Percentiles rank a stretch among this genome's conserved stretches.
These are phyloP conservation scores for Ascoidea tarda DNA, from an alignment of 805 yeast species.

Conservation along the genomic window DNA sequence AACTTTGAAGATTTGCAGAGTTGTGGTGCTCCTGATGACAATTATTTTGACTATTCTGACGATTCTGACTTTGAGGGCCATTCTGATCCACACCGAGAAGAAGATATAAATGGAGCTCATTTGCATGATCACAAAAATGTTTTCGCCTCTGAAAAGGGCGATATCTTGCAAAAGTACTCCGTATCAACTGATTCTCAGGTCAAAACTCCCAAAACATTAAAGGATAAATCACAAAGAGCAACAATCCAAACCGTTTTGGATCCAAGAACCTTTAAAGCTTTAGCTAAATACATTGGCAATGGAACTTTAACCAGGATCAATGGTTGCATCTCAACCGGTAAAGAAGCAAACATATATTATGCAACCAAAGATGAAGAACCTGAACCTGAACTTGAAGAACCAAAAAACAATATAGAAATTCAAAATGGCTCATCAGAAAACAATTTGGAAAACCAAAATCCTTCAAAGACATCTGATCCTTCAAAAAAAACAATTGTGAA, in stretches of 20 bases:
- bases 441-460: slow-evolving; percentile 2
- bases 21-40: too few relatives aligned
- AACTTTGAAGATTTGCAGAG: too few relatives aligned
- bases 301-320: slow-evolving; percentile 77
- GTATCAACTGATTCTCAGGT: slow-evolving; percentile 25
- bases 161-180: slow-evolving; percentile 46
- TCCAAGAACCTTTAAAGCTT: slow-evolving; percentile 79
- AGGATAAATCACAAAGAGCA: slow-evolving; percentile 86
- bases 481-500: slow-evolving; percentile 16
- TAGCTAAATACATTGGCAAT: slow-evolving; percentile 68
- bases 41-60: background rate
- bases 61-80: background rate
- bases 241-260: slow-evolving; percentile 95
- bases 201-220: slow-evolving; percentile 43
- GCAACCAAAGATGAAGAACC: slow-evolving; percentile 30
- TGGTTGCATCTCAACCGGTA: slow-evolving; percentile 93
- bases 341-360: slow-evolving; percentile 96
- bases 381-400: too few relatives aligned
- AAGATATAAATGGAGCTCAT: background rate
- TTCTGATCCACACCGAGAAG: background rate
- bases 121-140: slow-evolving; percentile 4
- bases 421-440: background rate
- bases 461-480: too few relatives aligned
- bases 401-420: too few relatives aligned
- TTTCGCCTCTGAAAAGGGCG: slow-evolving; percentile 22